Base-by-base conservation (phyloP, 139 green algal genomes). In the Chlamydomonas schloesseri region DNA sequence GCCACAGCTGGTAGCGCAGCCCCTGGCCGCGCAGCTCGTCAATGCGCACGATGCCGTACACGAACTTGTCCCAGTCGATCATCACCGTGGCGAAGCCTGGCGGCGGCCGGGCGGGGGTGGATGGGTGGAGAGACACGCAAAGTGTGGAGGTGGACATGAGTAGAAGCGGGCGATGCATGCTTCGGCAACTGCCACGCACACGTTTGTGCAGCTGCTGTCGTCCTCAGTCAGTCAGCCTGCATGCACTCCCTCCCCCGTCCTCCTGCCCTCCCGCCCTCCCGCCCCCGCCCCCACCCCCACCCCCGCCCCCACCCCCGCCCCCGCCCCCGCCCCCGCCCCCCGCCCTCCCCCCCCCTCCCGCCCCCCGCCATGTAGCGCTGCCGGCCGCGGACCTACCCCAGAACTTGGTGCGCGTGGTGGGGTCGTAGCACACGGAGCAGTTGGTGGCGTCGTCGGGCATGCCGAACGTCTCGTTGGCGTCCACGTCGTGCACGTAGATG, bases 401-500 rank as follows among this genome's bases (percentile, higher is more conserved):
- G 77, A 83, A 85, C 79, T 85, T 85, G 46, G 79, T 77, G n/a
- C 79, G 28, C n/a, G 79, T 85, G n/a, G 20, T 47, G 6, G 79
- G 31, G 67, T 85, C 79, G 47, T 85, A 85, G 46, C 79, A 85
- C 6, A 55, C 28, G 47, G 65, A 42, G 79, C 79, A 85, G 65
- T 85, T 76, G 31, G 65, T 55, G n/a, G 46, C 67, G 31, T 67
- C 67, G 11, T 29, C 24, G n/a, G 13, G 6, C 20, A 58, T 20
- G 29, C 80, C 80, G 34, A 86, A 86, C 2, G 68, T 86, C 23
- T 77, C 80, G 33, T 78, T 71, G 0, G n/a, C n/a, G 23, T 68
- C 68, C 67, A 71, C 53, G 24, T 58, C 68, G 42, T 9, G 26
- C 28, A 86, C 53, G 67, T 42, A 86, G 50, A 86, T 86, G 80